These are phyloP conservation scores for Lepraria neglecta DNA, from an alignment of 495 filamentous ascomycete species.

Conservation along the genomic window DNA sequence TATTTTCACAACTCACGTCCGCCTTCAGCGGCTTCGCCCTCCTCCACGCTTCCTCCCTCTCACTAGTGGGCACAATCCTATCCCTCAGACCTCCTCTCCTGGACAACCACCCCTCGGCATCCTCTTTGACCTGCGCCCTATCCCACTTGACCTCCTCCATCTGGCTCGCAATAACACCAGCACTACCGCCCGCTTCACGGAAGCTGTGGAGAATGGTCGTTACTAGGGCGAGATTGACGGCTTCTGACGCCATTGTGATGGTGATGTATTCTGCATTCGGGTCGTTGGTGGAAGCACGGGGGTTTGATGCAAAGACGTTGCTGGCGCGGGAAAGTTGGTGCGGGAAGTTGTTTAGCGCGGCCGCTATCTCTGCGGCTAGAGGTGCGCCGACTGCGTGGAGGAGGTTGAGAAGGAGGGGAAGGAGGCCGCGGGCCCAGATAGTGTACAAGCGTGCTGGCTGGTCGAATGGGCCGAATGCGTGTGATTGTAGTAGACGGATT, in stretches of 20 bases:
- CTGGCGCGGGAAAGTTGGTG: slow-evolving; percentile 59
- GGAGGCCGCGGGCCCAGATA: slow-evolving; percentile 82
- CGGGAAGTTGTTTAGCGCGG: slow-evolving; percentile 80
- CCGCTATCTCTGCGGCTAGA: slow-evolving; percentile 72
- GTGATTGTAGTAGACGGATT: slow-evolving; percentile 59
- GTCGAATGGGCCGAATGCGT: slow-evolving; percentile 65
- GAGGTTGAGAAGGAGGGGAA: slow-evolving; percentile 86
- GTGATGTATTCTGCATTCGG: slow-evolving; percentile 50
- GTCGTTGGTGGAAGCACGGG: slow-evolving; percentile 17
- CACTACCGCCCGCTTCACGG: slow-evolving; percentile 52
- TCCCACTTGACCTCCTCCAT: slow-evolving; percentile 71
- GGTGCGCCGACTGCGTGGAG: slow-evolving; percentile 72
- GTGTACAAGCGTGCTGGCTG: slow-evolving; percentile 53
- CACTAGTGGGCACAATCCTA: slow-evolving; percentile 62
- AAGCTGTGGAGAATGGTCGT: slow-evolving; percentile 56
- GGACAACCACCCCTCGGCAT: slow-evolving; percentile 68
- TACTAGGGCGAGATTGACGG: slow-evolving; percentile 69
- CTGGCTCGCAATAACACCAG: slow-evolving; percentile 51
- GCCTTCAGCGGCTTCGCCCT: slow-evolving; percentile 42
- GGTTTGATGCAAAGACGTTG: slow-evolving; percentile 50
- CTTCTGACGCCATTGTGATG: slow-evolving; percentile 64
- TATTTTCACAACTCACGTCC: slow-evolving; percentile 44
- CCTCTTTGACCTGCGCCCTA: slow-evolving; percentile 58
- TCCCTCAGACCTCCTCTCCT: slow-evolving; percentile 55
- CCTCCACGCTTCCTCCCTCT: slow-evolving; percentile 61